Evolutionary conservation across 345 rosid species (phyloP).

Genomic region (Linum tenue): DNA sequence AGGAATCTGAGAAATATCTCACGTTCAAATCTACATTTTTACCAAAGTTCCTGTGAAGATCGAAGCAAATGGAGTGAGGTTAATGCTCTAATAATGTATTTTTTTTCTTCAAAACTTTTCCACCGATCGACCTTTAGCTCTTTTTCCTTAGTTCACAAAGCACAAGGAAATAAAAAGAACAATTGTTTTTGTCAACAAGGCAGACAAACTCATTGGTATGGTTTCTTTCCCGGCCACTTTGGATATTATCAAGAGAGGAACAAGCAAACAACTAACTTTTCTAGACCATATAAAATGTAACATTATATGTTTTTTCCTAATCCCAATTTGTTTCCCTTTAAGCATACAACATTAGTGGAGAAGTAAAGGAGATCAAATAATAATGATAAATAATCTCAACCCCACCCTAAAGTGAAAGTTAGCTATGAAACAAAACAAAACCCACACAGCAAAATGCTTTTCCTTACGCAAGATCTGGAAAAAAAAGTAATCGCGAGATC

Average conservation of each 20-base stretch:
- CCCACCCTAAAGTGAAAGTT: neutral
- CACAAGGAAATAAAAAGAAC: slow-evolving; percentile 29
- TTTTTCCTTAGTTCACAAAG: slow-evolving; percentile 20
- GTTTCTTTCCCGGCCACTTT: slow-evolving; percentile 5
- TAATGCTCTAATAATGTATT: neutral
- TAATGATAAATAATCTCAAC: neutral
- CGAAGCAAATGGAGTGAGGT: neutral
- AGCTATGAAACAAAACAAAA: neutral
- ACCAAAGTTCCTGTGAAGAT: no score
- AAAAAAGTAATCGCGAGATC: no score
- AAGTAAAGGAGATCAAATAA: neutral
- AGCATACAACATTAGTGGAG: slow-evolving; percentile 17
- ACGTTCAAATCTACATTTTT: no score
- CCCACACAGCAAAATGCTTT: neutral
- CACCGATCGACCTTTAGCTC: slow-evolving; percentile 4
- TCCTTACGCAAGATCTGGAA: neutral
- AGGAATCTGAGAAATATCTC: no score
- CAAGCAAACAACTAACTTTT: slow-evolving; percentile 13
- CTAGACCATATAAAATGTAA: slow-evolving; percentile 1
- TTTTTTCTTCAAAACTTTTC: slow-evolving; percentile 1
- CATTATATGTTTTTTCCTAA: neutral
- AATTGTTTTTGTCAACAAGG: neutral
- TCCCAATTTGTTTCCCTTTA: slow-evolving; percentile 21
- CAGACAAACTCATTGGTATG: neutral
- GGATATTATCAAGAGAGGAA: slow-evolving; percentile 1